Base-by-base conservation (phyloP, 2,329 filamentous ascomycete genomes). In the Sporothrix pseudoabietina region DNA sequence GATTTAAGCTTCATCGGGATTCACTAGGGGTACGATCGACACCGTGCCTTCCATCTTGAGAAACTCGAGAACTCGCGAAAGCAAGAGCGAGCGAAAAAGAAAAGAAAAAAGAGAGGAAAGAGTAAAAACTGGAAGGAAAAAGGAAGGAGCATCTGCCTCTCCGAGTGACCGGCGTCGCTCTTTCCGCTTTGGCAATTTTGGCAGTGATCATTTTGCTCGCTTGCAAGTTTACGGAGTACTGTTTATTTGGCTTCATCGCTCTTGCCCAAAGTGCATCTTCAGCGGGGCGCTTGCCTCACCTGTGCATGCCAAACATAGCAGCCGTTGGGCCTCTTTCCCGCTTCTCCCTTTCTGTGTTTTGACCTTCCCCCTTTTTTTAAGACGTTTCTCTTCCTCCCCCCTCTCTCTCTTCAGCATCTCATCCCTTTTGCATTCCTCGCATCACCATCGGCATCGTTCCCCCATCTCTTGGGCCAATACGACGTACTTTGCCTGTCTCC, bases 361-460 rank as follows among this genome's bases (percentile, higher is more conserved):
- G 22, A 10, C 22, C 52, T 12, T 22, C 16, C n/a, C 44, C 41
- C 22, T 66, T 49, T 66, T n/a, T n/a, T 8, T 9, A 22, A 7
- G 47, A 49, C 41, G 10, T 5, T 30, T 32, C 2, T 22, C 61
- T 14, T 22, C 12, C 22, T 6, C n/a, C 59, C 10, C 61, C 30
- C 39, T 30, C 44, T 47, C 41, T 63, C 59, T 63, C 59, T 63
- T 63, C 65, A 68, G 22, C 65, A 35, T 22, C 30, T 35, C 44
- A 68, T 22, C 65, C 65, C 66, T 69, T 54, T 41, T 66, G 39
- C 61, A 66, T 66, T 66, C 39, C 61, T 47, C 41, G 47, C 47
- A 69, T 69, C 30, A 47, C 9, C 47, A 39, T 69, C 39, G 12
- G 12, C 61, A 66, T 41, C 61, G 59, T 39, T 26, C 26, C 26